These are phyloP conservation scores for Rhizopogon vesiculosus DNA, from an alignment of 768 basidiomycete species.

Conservation along the genomic window DNA sequence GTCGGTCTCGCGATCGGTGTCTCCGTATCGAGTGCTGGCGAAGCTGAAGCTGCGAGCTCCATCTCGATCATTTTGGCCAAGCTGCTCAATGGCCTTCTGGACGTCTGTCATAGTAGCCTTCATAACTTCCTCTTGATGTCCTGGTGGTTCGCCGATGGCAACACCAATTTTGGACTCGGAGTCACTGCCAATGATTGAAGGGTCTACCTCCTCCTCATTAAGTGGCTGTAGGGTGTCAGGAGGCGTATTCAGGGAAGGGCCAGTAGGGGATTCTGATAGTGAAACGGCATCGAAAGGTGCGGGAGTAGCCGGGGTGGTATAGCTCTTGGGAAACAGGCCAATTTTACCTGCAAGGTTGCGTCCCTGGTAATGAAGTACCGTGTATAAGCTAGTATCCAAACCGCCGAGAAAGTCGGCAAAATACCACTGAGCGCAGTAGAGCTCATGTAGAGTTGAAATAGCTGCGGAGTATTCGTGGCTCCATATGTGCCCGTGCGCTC, in stretches of 20 bases:
- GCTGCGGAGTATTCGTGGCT: slow-evolving; percentile 3
- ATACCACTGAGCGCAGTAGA: slow-evolving; percentile 19
- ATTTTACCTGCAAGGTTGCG: slow-evolving; percentile 74
- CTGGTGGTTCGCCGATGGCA: slow-evolving; percentile 17
- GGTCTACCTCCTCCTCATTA: slow-evolving; percentile 40
- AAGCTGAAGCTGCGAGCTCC: slow-evolving; percentile 74
- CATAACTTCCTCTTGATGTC: slow-evolving; percentile 57
- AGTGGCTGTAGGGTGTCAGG: slow-evolving; percentile 3
- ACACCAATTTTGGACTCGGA: slow-evolving; percentile 23
- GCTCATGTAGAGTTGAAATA: background rate
- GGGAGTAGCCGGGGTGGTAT: slow-evolving; percentile 65
- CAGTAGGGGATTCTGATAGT: slow-evolving; percentile 21
- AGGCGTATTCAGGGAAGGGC: slow-evolving; percentile 13
- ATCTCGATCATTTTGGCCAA: slow-evolving; percentile 56
- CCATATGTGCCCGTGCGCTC: slow-evolving; percentile 6
- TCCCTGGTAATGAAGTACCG: slow-evolving; percentile 46
- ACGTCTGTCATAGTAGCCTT: slow-evolving; percentile 87
- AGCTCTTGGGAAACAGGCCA: slow-evolving; percentile 91
- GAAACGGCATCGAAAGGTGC: slow-evolving; percentile 21
- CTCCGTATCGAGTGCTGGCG: slow-evolving; percentile 57
- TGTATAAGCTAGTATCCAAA: slow-evolving; percentile 5
- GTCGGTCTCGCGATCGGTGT: slow-evolving; percentile 41
- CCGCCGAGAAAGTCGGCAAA: slow-evolving; percentile 13
- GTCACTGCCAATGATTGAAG: slow-evolving; percentile 23
- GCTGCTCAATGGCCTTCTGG: slow-evolving; percentile 85